phyloP scores from a whole-genome alignment of 208 protist species.

The Leishmania aethiopica region DNA sequence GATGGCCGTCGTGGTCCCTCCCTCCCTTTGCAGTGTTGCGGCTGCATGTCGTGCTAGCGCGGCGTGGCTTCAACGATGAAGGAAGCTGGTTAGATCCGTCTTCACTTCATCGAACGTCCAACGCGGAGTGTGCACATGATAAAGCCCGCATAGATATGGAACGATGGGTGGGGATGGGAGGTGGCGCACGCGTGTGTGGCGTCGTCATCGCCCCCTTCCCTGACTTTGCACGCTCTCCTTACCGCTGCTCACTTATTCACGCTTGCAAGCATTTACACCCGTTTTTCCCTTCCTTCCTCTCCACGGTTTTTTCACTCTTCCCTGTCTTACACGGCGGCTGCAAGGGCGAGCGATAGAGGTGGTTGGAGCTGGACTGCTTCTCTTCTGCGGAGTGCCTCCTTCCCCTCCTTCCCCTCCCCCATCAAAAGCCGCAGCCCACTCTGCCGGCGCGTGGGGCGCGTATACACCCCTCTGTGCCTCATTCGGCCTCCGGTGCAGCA shows the following conservation, averaged over 20 bases:
- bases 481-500: not conserved
- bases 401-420: not conserved
- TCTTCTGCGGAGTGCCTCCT: not conserved
- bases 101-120: not conserved
- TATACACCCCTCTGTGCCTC: not conserved
- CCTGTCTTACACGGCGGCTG: not conserved
- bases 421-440: not conserved
- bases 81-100: not conserved
- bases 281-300: not conserved
- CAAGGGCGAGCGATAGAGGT: not conserved
- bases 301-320: not conserved
- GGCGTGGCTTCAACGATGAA: not conserved
- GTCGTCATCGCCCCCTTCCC: not conserved
- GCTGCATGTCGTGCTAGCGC: not conserved
- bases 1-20: not conserved
- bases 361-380: not conserved
- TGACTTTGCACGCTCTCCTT: not conserved
- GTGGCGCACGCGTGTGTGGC: not conserved
- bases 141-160: not conserved
- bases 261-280: not conserved
- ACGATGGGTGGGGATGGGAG: not conserved
- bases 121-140: not conserved
- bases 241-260: not conserved
- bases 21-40: not conserved
- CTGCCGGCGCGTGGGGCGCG: not conserved